A percentile compares a stretch with the other conserved stretches of the same genome.
Conservation (phyloP, 2,329 filamentous ascomycete genomes). For the Pseudocercospora pini-densiflorae region DNA sequence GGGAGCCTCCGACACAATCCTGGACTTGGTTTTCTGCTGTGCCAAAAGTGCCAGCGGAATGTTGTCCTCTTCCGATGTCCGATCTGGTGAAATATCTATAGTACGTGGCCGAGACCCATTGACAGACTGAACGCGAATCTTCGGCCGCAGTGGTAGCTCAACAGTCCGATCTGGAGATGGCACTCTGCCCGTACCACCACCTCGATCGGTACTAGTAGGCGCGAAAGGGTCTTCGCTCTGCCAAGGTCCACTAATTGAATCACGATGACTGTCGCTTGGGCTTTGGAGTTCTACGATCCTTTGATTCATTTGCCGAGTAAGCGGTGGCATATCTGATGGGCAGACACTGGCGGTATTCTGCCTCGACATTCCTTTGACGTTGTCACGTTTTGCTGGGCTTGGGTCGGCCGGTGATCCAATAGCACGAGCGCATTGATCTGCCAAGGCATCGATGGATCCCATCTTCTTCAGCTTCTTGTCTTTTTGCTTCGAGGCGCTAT, state of each 20-base stretch:
- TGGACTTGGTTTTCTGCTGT: conserved; percentile 1
- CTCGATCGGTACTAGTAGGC: conserved; percentile 19
- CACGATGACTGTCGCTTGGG: conserved; percentile 10
- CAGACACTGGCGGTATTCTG: conserved; percentile 16
- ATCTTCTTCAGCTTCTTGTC: conserved; percentile 30
- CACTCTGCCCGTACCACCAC: neutral
- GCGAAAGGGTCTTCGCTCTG: conserved; percentile 31
- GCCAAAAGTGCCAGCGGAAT: conserved; percentile 6
- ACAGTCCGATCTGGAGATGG: conserved; percentile 11
- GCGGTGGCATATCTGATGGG: conserved; percentile 23
- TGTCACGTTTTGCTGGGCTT: neutral
- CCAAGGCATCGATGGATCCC: conserved; percentile 35
- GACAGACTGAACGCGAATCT: conserved; percentile 20
- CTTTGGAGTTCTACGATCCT: conserved; percentile 10
- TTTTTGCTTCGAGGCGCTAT: conserved; percentile 23
- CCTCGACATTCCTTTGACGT: neutral
- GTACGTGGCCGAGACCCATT: conserved; percentile 14
- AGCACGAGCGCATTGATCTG: conserved; percentile 23
- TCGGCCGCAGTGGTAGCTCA: conserved; percentile 24
- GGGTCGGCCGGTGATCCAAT: neutral
- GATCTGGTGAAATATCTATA: conserved; percentile 1
- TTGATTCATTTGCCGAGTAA: conserved; percentile 23
- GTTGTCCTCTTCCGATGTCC: conserved; percentile 17
- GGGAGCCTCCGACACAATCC: neutral
- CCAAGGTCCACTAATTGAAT: conserved; percentile 21